These are phyloP conservation scores for Pisolithus marmoratus DNA, from an alignment of 768 basidiomycete species.

Conservation along the genomic window DNA sequence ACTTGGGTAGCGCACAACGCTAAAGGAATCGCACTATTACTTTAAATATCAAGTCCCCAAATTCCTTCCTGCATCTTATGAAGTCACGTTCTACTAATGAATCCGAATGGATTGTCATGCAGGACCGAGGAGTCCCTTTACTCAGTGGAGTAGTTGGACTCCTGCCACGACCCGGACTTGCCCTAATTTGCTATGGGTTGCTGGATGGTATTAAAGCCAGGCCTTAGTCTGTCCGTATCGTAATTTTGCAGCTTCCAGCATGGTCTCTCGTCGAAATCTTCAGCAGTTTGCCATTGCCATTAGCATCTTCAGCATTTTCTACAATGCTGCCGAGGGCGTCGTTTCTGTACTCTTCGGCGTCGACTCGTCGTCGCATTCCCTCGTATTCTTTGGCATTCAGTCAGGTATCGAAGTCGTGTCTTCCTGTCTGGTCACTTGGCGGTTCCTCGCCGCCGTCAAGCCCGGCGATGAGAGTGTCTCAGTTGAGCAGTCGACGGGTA, in stretches of 20 bases:
- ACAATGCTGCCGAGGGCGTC: slow-evolving; percentile 36
- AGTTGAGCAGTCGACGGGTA: background rate
- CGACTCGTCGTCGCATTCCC: slow-evolving; percentile 38
- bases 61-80: too few relatives aligned
- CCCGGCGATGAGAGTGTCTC: slow-evolving; percentile 28
- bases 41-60: too few relatives aligned
- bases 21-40: too few relatives aligned
- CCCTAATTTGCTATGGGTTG: background rate
- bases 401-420: slow-evolving; percentile 44
- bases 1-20: too few relatives aligned
- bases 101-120: too few relatives aligned
- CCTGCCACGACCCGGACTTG: background rate
- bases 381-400: slow-evolving; percentile 46
- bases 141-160: too few relatives aligned
- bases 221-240: background rate
- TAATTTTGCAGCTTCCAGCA: background rate
- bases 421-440: slow-evolving; percentile 39
- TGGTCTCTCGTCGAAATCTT: slow-evolving; percentile 29
- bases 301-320: slow-evolving; percentile 33
- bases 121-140: too few relatives aligned
- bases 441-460: slow-evolving; percentile 31
- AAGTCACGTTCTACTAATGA: too few relatives aligned
- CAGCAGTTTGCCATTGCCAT: slow-evolving; percentile 33
- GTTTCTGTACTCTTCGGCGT: slow-evolving; percentile 40
- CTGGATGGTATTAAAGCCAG: background rate